These are phyloP conservation scores for Medicago lupulina DNA, from an alignment of 306 rosid genomes.

Conservation along the genomic window DNA sequence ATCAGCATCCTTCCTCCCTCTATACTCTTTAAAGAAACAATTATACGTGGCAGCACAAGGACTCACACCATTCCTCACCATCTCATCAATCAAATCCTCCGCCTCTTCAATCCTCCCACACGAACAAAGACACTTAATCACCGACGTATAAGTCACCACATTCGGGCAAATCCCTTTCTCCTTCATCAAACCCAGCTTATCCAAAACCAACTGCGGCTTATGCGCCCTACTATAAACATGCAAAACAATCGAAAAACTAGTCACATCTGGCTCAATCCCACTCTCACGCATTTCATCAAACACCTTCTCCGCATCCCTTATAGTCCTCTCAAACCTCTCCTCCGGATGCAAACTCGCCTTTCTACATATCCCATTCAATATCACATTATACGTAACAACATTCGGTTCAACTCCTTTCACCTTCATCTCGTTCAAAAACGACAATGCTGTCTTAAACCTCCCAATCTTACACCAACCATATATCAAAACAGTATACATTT, in stretches of 20 bases:
- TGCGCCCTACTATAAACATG: slow-evolving; percentile 95
- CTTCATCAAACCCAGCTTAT: slow-evolving; percentile 72
- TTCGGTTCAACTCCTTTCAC: slow-evolving; percentile 73
- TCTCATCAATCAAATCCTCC: slow-evolving; percentile 69
- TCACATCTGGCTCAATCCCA: slow-evolving; percentile 87
- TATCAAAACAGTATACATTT: slow-evolving; percentile 73
- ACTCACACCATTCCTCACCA: slow-evolving; percentile 70
- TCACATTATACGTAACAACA: slow-evolving; percentile 77
- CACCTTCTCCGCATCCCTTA: slow-evolving; percentile 72
- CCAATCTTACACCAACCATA: slow-evolving; percentile 91
- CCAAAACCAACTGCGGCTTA: slow-evolving; percentile 75
- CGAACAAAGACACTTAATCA: slow-evolving; percentile 80
- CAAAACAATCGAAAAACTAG: slow-evolving; percentile 81
- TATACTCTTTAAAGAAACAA: slow-evolving; percentile 80
- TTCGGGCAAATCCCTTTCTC: slow-evolving; percentile 77
- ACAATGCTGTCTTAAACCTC: slow-evolving; percentile 55
- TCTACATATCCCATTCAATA: slow-evolving; percentile 87
- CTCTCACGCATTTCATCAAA: slow-evolving; percentile 76
- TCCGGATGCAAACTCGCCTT: slow-evolving; percentile 81
- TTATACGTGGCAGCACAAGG: slow-evolving; percentile 77
- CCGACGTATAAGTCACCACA: slow-evolving; percentile 76
- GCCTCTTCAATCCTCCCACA: slow-evolving; percentile 85
- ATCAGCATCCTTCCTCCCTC: slow-evolving; percentile 72
- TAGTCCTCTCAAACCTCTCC: slow-evolving; percentile 77
- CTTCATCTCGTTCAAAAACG: slow-evolving; percentile 71